phyloP scores from a whole-genome alignment of 441 rosid genomes.

The Pelargonium australe region DNA sequence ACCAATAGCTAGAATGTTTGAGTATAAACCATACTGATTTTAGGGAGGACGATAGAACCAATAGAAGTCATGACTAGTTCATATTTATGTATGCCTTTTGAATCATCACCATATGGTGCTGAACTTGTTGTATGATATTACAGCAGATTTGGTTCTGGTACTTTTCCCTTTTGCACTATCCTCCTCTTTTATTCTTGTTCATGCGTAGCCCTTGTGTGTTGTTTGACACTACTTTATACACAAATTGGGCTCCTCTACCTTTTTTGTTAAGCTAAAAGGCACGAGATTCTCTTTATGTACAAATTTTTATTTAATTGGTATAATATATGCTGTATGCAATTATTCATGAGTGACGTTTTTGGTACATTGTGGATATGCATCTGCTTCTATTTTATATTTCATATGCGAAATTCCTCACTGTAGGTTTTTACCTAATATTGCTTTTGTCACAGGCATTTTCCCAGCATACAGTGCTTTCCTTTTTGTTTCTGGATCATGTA shows the following conservation, averaged over 20 bases:
- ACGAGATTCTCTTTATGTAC: neutral
- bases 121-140: neutral
- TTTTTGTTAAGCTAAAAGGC: neutral
- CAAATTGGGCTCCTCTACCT: neutral
- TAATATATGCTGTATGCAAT: conserved; percentile 7
- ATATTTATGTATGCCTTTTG: neutral
- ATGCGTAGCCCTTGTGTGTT: neutral
- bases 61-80: neutral
- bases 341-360: conserved; percentile 11
- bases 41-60: neutral
- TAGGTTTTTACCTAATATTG: conserved; percentile 16
- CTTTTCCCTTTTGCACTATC: neutral
- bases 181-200: neutral
- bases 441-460: conserved; percentile 60
- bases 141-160: neutral
- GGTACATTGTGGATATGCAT: conserved; percentile 1
- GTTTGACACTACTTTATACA: neutral
- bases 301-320: neutral
- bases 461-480: conserved; percentile 72
- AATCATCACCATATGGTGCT: neutral
- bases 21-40: neutral
- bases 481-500: conserved; percentile 76
- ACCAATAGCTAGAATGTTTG: neutral
- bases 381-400: neutral
- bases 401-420: neutral